Evolutionary conservation across 768 basidiomycete species (phyloP).

Genomic region (Termitomyces sp.): DNA sequence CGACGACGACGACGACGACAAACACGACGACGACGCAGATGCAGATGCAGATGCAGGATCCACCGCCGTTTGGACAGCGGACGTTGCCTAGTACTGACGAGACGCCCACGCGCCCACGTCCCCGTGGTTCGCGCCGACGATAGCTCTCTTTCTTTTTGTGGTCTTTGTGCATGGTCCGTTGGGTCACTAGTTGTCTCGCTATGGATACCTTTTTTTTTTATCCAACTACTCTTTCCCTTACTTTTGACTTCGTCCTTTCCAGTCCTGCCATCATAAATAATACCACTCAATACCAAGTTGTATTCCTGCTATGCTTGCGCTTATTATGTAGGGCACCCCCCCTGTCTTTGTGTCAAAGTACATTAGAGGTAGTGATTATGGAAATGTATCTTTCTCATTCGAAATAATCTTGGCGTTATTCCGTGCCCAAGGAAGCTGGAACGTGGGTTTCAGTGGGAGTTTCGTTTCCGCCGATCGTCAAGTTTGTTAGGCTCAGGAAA

Average conservation of each 20-base stretch:
- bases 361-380: constrained; percentile 1
- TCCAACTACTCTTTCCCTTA: no score
- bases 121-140: constrained; percentile 44
- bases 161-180: not conserved
- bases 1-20: constrained; percentile 7
- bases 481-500: not conserved
- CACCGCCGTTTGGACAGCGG: constrained; percentile 26
- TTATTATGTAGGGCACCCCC: not conserved
- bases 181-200: not conserved
- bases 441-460: not conserved
- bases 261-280: not conserved
- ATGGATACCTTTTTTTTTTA: not conserved
- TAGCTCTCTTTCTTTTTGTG: not conserved
- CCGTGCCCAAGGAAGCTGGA: not conserved
- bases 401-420: not conserved
- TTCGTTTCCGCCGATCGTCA: not conserved
- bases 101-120: constrained; percentile 59
- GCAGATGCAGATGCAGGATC: not conserved
- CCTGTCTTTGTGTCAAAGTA: not conserved
- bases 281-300: not conserved
- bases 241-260: not conserved
- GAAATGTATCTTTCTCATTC: constrained; percentile 3
- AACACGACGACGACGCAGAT: not conserved
- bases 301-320: not conserved
- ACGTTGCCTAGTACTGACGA: constrained; percentile 33